These are phyloP conservation scores for Babesia ovata DNA, from an alignment of 169 alveolate species.

Conservation along the genomic window DNA sequence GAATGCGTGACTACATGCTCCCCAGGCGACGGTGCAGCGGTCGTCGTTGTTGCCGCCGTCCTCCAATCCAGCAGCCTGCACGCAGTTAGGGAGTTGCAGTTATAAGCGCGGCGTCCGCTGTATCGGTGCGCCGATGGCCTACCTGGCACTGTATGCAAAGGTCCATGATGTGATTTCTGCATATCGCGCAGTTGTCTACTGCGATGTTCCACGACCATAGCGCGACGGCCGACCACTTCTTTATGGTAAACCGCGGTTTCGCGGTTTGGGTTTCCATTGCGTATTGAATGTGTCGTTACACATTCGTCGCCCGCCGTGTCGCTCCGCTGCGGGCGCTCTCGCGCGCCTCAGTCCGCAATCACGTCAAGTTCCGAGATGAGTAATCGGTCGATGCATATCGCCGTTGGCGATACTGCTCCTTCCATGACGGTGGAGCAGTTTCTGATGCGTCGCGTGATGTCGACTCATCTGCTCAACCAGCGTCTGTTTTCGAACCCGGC, in stretches of 20 bases:
- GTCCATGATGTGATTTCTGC: constrained; percentile 98
- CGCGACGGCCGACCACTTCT: constrained; percentile 98
- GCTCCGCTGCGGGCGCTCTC: constrained; percentile 10
- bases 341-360: no score
- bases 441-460: constrained; percentile 19
- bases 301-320: constrained; percentile 9
- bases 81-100: neutral
- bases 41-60: constrained; percentile 72
- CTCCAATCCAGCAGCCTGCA: constrained; percentile 44
- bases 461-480: constrained; percentile 37
- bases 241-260: constrained; percentile 71
- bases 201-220: constrained; percentile 98
- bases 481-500: constrained; percentile 12
- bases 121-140: constrained; percentile 39
- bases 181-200: constrained; percentile 98
- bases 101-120: constrained; percentile 54
- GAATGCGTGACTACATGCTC: constrained; percentile 98
- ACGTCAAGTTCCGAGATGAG: constrained; percentile 9
- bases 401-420: constrained; percentile 50
- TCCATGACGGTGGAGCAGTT: constrained; percentile 51
- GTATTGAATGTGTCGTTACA: constrained; percentile 3
- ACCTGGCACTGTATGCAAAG: constrained; percentile 98
- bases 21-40: constrained; percentile 99
- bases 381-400: constrained; percentile 23
- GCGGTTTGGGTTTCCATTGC: constrained; percentile 22